Conservation (phyloP, 169 alveolate species). For the Prorocentrum cordatum region DNA sequence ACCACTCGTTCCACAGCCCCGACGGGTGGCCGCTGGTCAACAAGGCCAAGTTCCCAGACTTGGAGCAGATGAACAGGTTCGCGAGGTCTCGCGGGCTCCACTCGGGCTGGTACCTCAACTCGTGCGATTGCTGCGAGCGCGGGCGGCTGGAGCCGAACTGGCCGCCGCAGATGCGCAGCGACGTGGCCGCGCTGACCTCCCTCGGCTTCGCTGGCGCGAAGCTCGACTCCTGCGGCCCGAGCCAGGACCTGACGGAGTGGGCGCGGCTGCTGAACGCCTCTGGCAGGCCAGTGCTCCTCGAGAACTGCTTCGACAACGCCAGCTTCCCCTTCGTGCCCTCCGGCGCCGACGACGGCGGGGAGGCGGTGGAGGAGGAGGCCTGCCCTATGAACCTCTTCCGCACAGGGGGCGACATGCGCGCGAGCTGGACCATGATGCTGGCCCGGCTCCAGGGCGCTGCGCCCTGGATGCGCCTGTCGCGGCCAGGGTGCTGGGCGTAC, state of each 20-base stretch:
- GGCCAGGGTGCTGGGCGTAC: not conserved
- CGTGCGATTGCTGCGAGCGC: not conserved
- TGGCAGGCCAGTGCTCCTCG: not conserved
- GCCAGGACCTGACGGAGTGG: not conserved
- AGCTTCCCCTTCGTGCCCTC: not conserved
- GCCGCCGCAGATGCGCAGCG: not conserved
- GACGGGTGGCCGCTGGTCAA: not conserved
- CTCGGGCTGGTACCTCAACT: not conserved
- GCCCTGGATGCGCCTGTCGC: not conserved
- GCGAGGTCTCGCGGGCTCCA: not conserved
- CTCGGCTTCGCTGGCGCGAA: not conserved
- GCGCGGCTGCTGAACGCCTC: not conserved
- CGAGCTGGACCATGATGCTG: not conserved
- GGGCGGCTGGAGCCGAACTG: no score
- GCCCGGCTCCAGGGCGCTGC: not conserved
- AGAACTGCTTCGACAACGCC: not conserved
- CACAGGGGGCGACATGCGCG: not conserved
- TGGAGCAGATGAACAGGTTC: not conserved
- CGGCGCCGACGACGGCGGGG: no score
- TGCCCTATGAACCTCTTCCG: not conserved
- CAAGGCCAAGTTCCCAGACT: not conserved
- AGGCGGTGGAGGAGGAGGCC: no score
- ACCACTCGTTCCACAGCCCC: not conserved
- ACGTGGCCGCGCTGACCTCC: not conserved
- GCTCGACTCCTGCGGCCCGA: not conserved